A percentile compares a stretch with the other conserved stretches of the same genome.
These are phyloP conservation scores for Trifolium repens DNA, from an alignment of 306 rosid genomes.

Conservation along the genomic window DNA sequence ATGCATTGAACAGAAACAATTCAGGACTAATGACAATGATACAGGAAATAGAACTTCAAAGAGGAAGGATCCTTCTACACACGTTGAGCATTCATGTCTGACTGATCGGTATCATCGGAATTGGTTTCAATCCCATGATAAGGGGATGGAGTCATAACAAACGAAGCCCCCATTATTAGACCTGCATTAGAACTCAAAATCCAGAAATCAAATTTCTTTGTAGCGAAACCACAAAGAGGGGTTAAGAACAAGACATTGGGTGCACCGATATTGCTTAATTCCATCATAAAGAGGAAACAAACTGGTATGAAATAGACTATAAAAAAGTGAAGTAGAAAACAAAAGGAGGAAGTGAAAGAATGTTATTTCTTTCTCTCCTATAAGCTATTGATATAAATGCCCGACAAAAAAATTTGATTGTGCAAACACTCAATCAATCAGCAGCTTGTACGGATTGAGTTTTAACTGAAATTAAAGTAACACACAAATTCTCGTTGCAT, in stretches of 20 bases:
- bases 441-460: constrained; percentile 29
- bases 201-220: constrained; percentile 32
- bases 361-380: constrained; percentile 21
- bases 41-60: constrained; percentile 32
- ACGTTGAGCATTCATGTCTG: constrained; percentile 68
- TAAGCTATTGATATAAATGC: constrained; percentile 22
- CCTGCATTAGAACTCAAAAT: constrained; percentile 52
- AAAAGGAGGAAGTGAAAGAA: constrained; percentile 29
- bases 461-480: constrained; percentile 18
- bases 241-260: constrained; percentile 14
- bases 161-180: constrained; percentile 67
- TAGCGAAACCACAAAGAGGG: constrained; percentile 8
- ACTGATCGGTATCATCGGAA: constrained; percentile 55
- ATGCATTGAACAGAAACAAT: constrained; percentile 21
- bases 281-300: constrained; percentile 26
- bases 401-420: constrained; percentile 17
- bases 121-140: constrained; percentile 54
- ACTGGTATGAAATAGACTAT: neutral
- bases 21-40: constrained; percentile 24
- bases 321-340: constrained; percentile 15
- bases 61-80: constrained; percentile 42
- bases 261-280: constrained; percentile 26
- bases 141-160: constrained; percentile 61
- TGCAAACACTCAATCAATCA: constrained; percentile 38
- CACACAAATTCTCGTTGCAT: constrained; percentile 1